phyloP scores from a whole-genome alignment of 441 rosid species.

The Pelargonium citronellum region DNA sequence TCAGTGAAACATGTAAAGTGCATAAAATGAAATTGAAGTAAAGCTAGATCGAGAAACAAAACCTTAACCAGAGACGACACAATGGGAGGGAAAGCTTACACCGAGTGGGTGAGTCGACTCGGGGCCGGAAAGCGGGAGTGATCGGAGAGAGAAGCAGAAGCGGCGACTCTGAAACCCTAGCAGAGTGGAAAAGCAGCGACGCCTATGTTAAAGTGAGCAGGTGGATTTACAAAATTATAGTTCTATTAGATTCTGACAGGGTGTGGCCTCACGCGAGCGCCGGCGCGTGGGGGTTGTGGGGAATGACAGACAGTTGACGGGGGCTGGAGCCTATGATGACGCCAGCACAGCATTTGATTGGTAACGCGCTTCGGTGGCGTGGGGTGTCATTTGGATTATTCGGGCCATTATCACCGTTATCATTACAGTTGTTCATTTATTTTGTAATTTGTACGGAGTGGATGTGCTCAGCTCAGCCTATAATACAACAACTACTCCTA shows the following conservation, averaged over 20 bases:
- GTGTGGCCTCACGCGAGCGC: neutral
- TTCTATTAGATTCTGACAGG: neutral
- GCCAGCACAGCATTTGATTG: neutral
- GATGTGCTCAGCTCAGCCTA: neutral
- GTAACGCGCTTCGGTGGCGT: neutral
- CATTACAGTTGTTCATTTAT: constrained; percentile 2
- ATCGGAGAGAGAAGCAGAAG: constrained; percentile 11
- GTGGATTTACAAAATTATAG: constrained; percentile 1
- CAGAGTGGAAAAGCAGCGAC: constrained; percentile 14
- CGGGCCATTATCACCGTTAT: neutral
- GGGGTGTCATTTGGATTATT: neutral
- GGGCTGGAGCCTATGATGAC: neutral
- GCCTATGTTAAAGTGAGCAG: constrained; percentile 1
- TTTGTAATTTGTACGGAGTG: neutral
- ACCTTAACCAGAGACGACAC: neutral
- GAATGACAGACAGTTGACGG: neutral
- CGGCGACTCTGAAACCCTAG: constrained; percentile 31
- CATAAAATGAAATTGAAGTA: too few species aligned
- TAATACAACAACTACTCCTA: neutral
- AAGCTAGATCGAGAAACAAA: neutral
- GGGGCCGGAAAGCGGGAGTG: constrained; percentile 6
- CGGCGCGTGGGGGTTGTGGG: neutral
- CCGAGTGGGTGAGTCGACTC: constrained; percentile 20
- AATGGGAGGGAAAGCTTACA: constrained; percentile 3
- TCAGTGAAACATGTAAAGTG: neutral